Percentiles rank a stretch among this genome's conserved stretches.
These are phyloP conservation scores for Pueraria montana DNA, from an alignment of 306 rosid genomes.

Conservation along the genomic window DNA sequence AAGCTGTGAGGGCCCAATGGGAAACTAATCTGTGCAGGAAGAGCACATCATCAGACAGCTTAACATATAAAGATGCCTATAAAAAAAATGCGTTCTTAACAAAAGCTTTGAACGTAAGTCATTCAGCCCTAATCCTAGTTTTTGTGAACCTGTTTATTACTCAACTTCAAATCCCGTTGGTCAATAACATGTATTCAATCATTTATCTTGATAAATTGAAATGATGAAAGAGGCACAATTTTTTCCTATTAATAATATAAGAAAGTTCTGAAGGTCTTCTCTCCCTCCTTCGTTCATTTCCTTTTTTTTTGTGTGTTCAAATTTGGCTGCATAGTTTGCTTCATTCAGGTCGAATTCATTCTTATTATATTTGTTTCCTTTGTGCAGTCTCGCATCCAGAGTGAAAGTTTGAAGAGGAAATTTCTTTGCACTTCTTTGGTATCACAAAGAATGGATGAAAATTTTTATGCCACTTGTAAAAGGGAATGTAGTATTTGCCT, in stretches of 20 bases:
- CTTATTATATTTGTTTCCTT: conserved; percentile 23
- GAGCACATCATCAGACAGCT: conserved; percentile 52
- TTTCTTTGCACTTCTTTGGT: conserved; percentile 63
- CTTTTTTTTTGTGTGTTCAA: not conserved
- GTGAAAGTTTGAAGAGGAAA: conserved; percentile 69
- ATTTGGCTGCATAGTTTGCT: conserved; percentile 15
- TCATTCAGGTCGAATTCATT: conserved; percentile 17
- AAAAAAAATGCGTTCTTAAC: conserved; percentile 67
- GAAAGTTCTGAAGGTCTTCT: not conserved
- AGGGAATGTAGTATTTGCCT: conserved; percentile 84
- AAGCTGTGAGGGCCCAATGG: conserved; percentile 87
- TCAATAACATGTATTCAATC: conserved; percentile 10
- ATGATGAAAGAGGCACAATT: not conserved
- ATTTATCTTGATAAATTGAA: conserved; percentile 36
- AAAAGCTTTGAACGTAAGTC: conserved; percentile 67
- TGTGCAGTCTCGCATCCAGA: conserved; percentile 69
- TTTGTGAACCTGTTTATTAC: conserved; percentile 2
- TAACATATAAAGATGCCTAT: conserved; percentile 60
- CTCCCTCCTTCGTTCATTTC: not conserved
- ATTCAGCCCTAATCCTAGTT: conserved; percentile 35
- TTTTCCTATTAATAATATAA: conserved; percentile 2
- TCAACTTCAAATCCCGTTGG: conserved; percentile 25
- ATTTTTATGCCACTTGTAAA: conserved; percentile 60
- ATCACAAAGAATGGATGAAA: conserved; percentile 60
- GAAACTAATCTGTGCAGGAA: conserved; percentile 59